Conservation (phyloP, 768 basidiomycete genomes). For the Leccinum rimulosum region DNA sequence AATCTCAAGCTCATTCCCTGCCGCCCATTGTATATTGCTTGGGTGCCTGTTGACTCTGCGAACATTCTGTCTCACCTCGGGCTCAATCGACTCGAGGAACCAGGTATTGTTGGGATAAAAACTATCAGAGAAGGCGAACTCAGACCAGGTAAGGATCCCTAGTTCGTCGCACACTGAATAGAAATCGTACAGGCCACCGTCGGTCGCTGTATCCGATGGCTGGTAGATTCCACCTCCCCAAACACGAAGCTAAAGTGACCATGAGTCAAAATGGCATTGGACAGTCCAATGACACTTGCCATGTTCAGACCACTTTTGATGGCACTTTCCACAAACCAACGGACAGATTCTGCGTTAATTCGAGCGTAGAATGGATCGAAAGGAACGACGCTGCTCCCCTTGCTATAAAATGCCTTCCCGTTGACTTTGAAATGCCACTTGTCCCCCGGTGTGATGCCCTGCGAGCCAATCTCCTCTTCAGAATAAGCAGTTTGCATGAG, state of each 20-base stretch:
- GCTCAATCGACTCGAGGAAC: constrained; percentile 47
- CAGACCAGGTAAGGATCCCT: constrained; percentile 60
- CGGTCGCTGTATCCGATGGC: constrained; percentile 38
- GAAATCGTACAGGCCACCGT: constrained; percentile 52
- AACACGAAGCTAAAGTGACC: constrained; percentile 43
- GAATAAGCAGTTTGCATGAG: constrained; percentile 49
- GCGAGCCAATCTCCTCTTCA: constrained; percentile 39
- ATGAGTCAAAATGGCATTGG: background rate
- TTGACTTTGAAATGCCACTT: constrained; percentile 62
- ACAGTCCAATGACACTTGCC: constrained; percentile 36
- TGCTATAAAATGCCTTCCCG: constrained; percentile 52
- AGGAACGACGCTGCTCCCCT: constrained; percentile 58
- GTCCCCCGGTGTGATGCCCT: constrained; percentile 57
- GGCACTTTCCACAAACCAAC: constrained; percentile 57
- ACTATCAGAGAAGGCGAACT: constrained; percentile 44
- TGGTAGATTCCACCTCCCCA: constrained; percentile 61
- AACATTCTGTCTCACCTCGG: constrained; percentile 50
- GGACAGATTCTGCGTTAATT: constrained; percentile 45
- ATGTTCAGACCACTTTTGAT: constrained; percentile 57
- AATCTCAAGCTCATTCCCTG: constrained; percentile 46
- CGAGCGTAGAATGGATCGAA: constrained; percentile 61
- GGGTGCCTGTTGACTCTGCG: constrained; percentile 53
- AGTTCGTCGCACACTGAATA: constrained; percentile 59
- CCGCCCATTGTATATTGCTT: constrained; percentile 58
- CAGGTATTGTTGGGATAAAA: constrained; percentile 56